phyloP scores from a whole-genome alignment of 305 asterid species.

The Salvia sclarea region DNA sequence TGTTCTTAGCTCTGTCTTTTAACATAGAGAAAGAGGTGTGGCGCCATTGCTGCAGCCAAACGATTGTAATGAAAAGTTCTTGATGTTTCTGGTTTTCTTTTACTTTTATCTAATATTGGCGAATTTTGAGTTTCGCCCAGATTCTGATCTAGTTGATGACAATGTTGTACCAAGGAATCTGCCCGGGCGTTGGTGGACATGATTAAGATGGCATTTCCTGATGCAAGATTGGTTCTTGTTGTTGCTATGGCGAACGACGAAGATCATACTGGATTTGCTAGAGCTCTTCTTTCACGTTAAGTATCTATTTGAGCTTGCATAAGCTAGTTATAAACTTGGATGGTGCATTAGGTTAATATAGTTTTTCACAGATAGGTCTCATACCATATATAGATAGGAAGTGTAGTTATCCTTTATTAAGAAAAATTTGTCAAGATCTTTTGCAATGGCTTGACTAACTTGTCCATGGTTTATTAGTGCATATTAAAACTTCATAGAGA shows the following conservation, averaged over 20 bases:
- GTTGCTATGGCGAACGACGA: conserved; percentile 96
- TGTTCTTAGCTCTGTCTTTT: background rate
- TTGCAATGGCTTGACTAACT: background rate
- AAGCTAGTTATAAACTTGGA: conserved; percentile 13
- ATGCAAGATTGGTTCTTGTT: conserved; percentile 60
- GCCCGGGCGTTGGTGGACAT: conserved; percentile 70
- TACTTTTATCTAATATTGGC: conserved; percentile 19
- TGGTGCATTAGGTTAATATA: conserved; percentile 13
- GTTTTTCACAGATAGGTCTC: background rate
- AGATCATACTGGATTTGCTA: conserved; percentile 83
- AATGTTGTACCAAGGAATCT: conserved; percentile 55
- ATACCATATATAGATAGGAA: background rate
- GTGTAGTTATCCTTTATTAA: background rate
- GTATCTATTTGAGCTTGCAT: conserved; percentile 24
- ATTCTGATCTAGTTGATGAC: conserved; percentile 8
- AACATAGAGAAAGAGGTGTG: background rate
- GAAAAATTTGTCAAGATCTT: background rate
- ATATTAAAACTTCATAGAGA: background rate
- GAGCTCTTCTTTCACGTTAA: conserved; percentile 72
- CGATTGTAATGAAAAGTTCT: conserved; percentile 12
- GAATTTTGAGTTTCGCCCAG: conserved; percentile 9
- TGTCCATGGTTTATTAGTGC: background rate
- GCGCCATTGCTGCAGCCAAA: conserved; percentile 12
- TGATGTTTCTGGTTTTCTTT: conserved; percentile 27
- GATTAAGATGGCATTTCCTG: conserved; percentile 58